Evolutionary conservation across 2,329 filamentous ascomycete species (phyloP), one percentile per base, ranked within the genome.

Genomic region (Myriosclerotinia curreyana): DNA sequence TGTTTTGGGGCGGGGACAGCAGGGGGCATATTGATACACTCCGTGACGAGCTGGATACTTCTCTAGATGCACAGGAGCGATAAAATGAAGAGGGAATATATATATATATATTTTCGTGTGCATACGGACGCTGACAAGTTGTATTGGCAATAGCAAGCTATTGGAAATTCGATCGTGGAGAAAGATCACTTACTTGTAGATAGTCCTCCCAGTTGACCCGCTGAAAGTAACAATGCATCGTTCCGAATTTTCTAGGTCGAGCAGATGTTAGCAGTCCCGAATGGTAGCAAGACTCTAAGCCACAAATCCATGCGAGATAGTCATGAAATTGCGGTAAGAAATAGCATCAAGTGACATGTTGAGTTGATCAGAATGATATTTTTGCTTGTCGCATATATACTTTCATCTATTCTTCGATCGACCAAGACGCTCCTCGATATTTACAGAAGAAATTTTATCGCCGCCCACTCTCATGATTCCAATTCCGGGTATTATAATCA

Each of bases 1-100:
- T 63, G 12, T 40, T 36, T 11, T 63, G 60, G 60, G 25, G 25
- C n/a, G n/a, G 44, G n/a, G 55, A 22, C 15, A 48, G 31, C 28
- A 22, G 12, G 46, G 46, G 28, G 46, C 22, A 49, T 49, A 15
- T 49, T 3, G 25, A 49, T 25, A 49, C 8, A 28, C 15, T 28
- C 5, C 46, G 14, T 28, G 46, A 22, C 15, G 22, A 49, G 22
- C 12, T 49, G 22, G 46, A 49, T 25, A 49, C 14, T 17, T 42
- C 40, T 42, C 14, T 42, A 14, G 40, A 42, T 17, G 15, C 46
- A 49, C 17, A 49, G 22, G 12, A 0, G 4, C 22, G 15, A 49
- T 25, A 12, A 25, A 25, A 48, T 12, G 44, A 22, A 48, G 8
- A 48, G 9, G n/a, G 44, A n/a, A 22, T 48, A 48, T n/a, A 48